Evolutionary conservation across 768 basidiomycete species (phyloP), one percentile per base, ranked within the genome.

Genomic region (Pleurotus pulmonarius): DNA sequence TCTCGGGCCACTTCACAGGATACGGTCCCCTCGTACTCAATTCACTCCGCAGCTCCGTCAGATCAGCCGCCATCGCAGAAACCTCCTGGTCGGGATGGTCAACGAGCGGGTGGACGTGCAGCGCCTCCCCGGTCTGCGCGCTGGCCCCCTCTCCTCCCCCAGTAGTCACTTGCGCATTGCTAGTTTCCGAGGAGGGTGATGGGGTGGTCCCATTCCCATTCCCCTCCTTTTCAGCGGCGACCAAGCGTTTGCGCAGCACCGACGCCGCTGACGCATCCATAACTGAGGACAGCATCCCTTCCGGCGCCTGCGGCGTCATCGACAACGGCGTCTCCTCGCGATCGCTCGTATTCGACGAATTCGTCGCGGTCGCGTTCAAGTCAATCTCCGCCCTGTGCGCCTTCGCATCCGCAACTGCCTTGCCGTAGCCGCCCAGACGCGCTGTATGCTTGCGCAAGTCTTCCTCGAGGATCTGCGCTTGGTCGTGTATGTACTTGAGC

Each of bases 1-100:
- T 98, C 46, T 86, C 77, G 0, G 95, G 95, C 84, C 91, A 99
- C 15, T 77, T 79, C 39, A 94, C 78, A 51, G 75, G 73, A 47
- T 76, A 68, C 6, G 85, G 81, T 3, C 95, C 94, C 25, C 78
- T 74, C 55, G 87, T 88, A 16, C 81, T 82, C 16, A 99, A 75
- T 65, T 95, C 94, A 5, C 76, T 78, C 61, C 88, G 80, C 43
- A 94, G 75, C 56, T 92, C 92, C 11, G 85, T 80, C 60, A 91
- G 86, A 46, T 90, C 87, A 47, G 77, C 79, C 11, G 94, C 95
- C 38, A 91, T 75, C 0, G 79, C 72, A 7, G 90, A 77, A 46
- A 98, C 80, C 16, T 75, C 63, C 40, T 74, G 67, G 60, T 88
- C 77, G 0, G 90, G 86, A 59, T 96, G 91, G 64, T 87, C 69